Evolutionary conservation across 495 filamentous ascomycete species (phyloP), one percentile per base, ranked within the genome.

Genomic region (Bacidia gigantensis): DNA sequence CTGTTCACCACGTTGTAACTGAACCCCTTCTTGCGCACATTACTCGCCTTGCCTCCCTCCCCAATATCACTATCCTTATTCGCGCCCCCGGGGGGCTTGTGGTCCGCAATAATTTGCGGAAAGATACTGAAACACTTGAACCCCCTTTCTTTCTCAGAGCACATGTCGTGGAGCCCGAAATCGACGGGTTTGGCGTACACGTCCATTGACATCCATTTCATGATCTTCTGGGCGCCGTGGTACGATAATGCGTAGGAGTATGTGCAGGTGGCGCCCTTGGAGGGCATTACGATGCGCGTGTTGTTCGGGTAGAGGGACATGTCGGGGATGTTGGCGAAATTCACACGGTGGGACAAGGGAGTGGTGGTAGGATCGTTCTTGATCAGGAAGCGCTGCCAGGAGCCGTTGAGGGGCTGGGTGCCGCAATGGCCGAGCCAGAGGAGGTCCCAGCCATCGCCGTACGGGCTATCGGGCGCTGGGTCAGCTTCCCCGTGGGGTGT

Each of bases 391-490:
- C 58, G 53, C 53, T 49, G 38, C 47, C 53, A 21, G 0, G 51
- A 29, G 48, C 53, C 60, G 26, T 60, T 49, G 2, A 62, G 57
- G 54, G 67, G 65, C 24, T 55, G 50, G 54, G 65, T 60, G 11
- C 68, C 67, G 57, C 74, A 77, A 45, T 74, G 71, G 10, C 75
- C 75, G 17, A 77, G 62, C 74, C 75, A 77, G 7, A 78, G 63
- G 32, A 77, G 52, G 53, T 78, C 71, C 77, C 77, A 81, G 53
- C 73, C 65, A 17, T 73, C 67, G 47, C 77, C 78, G 52, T 80
- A 81, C 1, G 76, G 74, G 11, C 72, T 71, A 7, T 62, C 41
- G 24, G 62, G 63, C 1, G 62, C 53, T 2, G 64, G 32, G 0
- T 53, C 55, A 10, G 69, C 68, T 12, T 24, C 32, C 7, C 20